phyloP scores from a whole-genome alignment of 1,284 basidiomycete genomes.

The Ustilago nuda region DNA sequence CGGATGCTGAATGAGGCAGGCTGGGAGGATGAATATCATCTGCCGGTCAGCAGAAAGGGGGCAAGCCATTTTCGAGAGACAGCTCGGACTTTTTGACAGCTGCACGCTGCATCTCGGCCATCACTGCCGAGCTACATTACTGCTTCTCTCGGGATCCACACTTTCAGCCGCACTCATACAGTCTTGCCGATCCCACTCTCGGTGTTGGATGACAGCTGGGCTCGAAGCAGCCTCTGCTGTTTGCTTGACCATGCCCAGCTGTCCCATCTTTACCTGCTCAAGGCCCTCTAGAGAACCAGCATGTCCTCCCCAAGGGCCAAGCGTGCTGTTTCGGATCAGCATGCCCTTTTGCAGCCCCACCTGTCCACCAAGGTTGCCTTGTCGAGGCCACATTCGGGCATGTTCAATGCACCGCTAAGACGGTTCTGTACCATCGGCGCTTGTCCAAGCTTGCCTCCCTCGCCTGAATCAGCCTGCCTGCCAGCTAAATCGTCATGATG shows the following conservation, averaged over 20 bases:
- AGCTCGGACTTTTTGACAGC: conserved; percentile 45
- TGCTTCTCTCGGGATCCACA: not conserved
- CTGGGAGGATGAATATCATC: not conserved
- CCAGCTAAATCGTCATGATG: not conserved
- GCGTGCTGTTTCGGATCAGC: conserved; percentile 26
- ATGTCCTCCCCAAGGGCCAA: conserved; percentile 11
- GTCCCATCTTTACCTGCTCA: not conserved
- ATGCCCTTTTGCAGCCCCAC: conserved; percentile 18
- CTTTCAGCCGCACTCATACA: not conserved
- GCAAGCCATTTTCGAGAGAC: not conserved
- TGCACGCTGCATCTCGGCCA: conserved; percentile 48
- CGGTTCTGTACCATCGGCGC: conserved; percentile 6
- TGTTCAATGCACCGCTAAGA: conserved; percentile 7
- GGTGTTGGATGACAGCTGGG: conserved; percentile 12
- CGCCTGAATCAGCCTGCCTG: conserved; percentile 1
- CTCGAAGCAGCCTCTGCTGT: not conserved
- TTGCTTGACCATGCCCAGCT: not conserved
- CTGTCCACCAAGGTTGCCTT: not conserved
- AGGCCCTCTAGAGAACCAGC: conserved; percentile 8
- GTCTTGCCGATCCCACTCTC: conserved; percentile 3
- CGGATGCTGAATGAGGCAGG: not conserved
- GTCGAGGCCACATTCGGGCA: conserved; percentile 10
- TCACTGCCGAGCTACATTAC: conserved; percentile 38
- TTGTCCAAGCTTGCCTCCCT: conserved; percentile 2
- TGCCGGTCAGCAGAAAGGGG: not conserved